Base-by-base conservation (phyloP, 1,284 basidiomycete species). In the Agaricales sp. region DNA sequence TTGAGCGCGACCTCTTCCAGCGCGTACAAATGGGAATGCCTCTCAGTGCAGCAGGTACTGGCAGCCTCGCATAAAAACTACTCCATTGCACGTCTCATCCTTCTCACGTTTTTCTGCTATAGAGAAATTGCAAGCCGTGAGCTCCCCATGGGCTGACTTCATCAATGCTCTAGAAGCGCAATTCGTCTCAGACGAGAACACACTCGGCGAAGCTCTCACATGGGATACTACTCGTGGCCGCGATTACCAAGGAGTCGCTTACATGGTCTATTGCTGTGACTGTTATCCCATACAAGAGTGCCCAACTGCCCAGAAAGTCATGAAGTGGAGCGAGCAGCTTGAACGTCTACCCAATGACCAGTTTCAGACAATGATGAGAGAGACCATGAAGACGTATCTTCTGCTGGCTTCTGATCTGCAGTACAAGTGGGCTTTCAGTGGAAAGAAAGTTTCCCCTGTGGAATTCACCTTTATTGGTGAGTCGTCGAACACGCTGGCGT, bases 391-490 rank as follows among this genome's bases (percentile, higher is more conserved):
- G n/a, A 68, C 69, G 37, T 75, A 85, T 48, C 72, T 71, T 63
- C 63, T 70, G 21, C 69, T 87, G 45, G 80, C 80, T 1, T 56
- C 56, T 18, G 59, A 68, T 13, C 30, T 55, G 0, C 50, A 53
- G 3, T 61, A 73, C 22, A 72, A 71, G 37, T 48, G 56, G 18
- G 73, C 64, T 1, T 81, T 86, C 16, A 65, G 56, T 20, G 64
- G 69, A 19, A 72, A 83, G 18, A 62, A 67, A 47, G 68, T 87
- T 23, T 78, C 85, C 0, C 85, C 85, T 1, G 75, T 80, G 8
- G 84, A 87, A 60, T 87, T 87, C 59, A 74, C 84, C 21, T 87
- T 82, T 63, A 77, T 83, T 30, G 83, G 83, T 82, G 55, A 45
- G 68, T 55, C 18, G 30, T 47, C 46, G 21, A 22, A 35, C 3